A percentile compares a stretch with the other conserved stretches of the same genome.
Evolutionary conservation across 768 basidiomycete species (phyloP).

Genomic region (Rhizopogon salebrosus): DNA sequence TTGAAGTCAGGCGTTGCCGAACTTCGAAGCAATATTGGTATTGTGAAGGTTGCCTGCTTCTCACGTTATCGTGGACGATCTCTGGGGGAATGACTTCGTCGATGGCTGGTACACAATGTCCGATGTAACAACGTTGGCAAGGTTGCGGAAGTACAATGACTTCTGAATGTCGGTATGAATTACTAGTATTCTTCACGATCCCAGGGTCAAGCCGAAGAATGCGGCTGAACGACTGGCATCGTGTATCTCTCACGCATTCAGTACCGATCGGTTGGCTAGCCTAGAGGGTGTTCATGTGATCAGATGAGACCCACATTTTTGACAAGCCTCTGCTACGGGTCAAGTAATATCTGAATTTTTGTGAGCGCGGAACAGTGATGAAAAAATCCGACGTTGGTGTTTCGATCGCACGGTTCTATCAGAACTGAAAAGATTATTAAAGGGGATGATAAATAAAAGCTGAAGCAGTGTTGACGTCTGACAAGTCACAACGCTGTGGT

Average conservation of each 20-base stretch:
- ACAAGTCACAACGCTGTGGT: not conserved
- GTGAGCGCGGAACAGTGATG: not conserved
- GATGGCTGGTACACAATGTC: no score
- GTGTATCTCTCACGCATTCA: not conserved
- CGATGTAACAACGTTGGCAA: not conserved
- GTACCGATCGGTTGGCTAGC: not conserved
- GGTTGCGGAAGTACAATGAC: not conserved
- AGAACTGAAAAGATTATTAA: not conserved
- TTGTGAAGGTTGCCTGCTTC: not conserved
- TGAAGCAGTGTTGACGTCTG: not conserved
- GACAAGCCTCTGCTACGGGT: no score
- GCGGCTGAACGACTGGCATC: not conserved
- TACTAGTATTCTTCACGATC: not conserved
- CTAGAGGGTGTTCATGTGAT: not conserved
- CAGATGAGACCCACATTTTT: no score
- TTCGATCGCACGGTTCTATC: not conserved
- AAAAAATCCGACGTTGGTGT: not conserved
- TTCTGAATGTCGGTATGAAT: not conserved
- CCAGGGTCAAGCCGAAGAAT: not conserved
- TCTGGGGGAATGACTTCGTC: not conserved
- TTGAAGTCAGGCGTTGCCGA: not conserved
- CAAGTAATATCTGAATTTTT: not conserved
- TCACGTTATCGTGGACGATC: slow-evolving; percentile 8
- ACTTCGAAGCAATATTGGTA: not conserved
- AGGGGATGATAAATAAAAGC: not conserved